Percentiles rank a stretch among this genome's conserved stretches.
phyloP scores from a whole-genome alignment of 352 stramenopile genomes.

The Globisporangium nagaii region DNA sequence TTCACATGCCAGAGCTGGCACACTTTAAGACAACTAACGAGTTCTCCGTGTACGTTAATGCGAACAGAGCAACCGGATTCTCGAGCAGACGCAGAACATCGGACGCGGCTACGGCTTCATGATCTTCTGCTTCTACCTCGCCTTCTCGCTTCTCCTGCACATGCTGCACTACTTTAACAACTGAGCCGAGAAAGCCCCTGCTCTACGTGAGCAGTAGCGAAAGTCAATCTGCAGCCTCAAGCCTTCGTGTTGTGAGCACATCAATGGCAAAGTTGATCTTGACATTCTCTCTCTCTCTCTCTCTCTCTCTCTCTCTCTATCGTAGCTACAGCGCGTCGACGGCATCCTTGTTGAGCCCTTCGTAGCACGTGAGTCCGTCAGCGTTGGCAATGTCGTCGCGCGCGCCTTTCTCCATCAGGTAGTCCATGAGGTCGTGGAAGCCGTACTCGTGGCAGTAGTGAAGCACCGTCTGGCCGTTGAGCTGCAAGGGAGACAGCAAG shows the following conservation, averaged over 20 bases:
- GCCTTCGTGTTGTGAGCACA: background rate
- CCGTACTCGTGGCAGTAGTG: constrained; percentile 94
- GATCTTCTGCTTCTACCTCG: constrained; percentile 83
- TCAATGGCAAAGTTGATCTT: too few species aligned
- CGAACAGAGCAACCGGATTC: constrained; percentile 61
- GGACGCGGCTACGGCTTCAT: constrained; percentile 77
- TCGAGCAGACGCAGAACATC: constrained; percentile 73
- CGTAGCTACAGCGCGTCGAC: constrained; percentile 61
- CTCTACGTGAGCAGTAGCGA: background rate
- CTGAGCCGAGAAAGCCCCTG: constrained; percentile 21
- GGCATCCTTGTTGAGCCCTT: constrained; percentile 86
- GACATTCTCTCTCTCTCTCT: background rate
- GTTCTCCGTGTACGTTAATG: background rate
- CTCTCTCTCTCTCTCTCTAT: background rate
- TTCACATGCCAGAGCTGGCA: background rate
- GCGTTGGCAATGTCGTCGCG: constrained; percentile 89
- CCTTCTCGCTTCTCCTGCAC: constrained; percentile 65
- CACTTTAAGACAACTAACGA: background rate
- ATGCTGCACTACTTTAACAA: constrained; percentile 80
- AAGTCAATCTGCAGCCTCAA: background rate
- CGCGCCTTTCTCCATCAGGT: constrained; percentile 93
- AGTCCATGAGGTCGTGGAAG: constrained; percentile 92
- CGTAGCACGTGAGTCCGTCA: constrained; percentile 94
- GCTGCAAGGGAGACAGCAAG: constrained; percentile 15
- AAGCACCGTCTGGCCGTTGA: constrained; percentile 90